phyloP scores from a whole-genome alignment of 2,329 filamentous ascomycete species.

The Huntiella moniliformis region DNA sequence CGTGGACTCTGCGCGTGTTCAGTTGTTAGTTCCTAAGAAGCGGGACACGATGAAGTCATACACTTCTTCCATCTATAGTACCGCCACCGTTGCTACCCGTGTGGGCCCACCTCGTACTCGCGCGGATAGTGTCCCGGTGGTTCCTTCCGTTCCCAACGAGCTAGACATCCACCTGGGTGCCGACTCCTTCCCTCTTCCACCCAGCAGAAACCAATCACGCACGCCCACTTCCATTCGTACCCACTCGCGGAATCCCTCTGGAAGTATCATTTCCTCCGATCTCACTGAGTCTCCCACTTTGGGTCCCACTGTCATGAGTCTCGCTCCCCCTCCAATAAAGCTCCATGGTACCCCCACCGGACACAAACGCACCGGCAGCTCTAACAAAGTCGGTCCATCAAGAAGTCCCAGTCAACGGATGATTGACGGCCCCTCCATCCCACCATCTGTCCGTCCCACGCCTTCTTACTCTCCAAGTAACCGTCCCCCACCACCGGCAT shows the following conservation, averaged over 20 bases:
- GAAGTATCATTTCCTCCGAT: not conserved
- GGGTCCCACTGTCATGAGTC: not conserved
- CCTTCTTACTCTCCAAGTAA: not conserved
- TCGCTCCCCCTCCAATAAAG: not conserved
- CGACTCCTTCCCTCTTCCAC: not conserved
- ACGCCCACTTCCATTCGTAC: not conserved
- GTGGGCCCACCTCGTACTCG: not conserved
- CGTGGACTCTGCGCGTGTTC: not conserved
- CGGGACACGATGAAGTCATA: not conserved
- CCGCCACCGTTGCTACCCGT: not conserved
- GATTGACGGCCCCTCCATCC: slow-evolving; percentile 2
- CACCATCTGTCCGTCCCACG: not conserved
- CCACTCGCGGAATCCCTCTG: not conserved
- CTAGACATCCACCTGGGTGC: not conserved
- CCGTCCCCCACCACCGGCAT: not conserved
- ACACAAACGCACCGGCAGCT: not conserved
- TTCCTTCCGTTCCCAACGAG: slow-evolving; percentile 2
- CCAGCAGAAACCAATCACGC: not conserved
- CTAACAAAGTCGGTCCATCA: not conserved
- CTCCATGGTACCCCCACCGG: not conserved
- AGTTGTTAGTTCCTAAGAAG: not conserved
- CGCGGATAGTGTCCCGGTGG: not conserved
- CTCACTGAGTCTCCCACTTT: not conserved
- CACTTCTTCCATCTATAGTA: slow-evolving; percentile 3
- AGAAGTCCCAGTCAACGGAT: not conserved